Evolutionary conservation across 805 yeast genomes (phyloP), one percentile per base, ranked within the genome.

Genomic region (Suhomyces sp.): DNA sequence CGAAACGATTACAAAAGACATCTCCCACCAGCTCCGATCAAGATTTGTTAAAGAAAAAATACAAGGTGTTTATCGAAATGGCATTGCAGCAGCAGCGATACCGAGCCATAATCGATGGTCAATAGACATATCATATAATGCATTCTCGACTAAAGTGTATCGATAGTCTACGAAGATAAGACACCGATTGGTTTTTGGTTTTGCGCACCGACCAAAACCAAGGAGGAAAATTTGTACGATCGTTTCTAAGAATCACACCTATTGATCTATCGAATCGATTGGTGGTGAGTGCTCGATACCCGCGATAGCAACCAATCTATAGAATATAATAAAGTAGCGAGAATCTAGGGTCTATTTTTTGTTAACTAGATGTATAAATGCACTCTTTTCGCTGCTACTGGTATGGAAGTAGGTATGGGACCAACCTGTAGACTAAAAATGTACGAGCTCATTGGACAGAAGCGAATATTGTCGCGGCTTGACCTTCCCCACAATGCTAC

Each of bases 61-160:
- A 62, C 52, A 40, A 54, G 19, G 59, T 68, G 17, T 64, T 61
- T 63, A 29, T 63, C 13, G 73, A 73, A 40, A 71, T 74, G 66
- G 75, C 72, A 1, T 57, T 65, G 27, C 56, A 57, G 9, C 78
- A 74, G 52, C 50, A 58, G 39, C 50, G 47, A n/a, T 74, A 71
- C 53, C 62, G 67, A 44, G 46, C 52, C 9, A 43, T 57, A 46
- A 53, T 71, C 15, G 27, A 40, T 27, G 31, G 31, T 27, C 10
- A 27, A 12, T 24, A 3, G n/a, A n/a, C n/a, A n/a, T n/a, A n/a
- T n/a, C n/a, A n/a, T n/a, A n/a, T n/a, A n/a, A n/a, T n/a, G n/a
- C n/a, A n/a, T n/a, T n/a, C n/a, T n/a, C n/a, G n/a, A n/a, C n/a
- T n/a, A n/a, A n/a, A n/a, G n/a, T n/a, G n/a, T n/a, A n/a, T n/a